Base-by-base conservation (phyloP, 805 yeast species). In the Wickerhamiella shivajii region DNA sequence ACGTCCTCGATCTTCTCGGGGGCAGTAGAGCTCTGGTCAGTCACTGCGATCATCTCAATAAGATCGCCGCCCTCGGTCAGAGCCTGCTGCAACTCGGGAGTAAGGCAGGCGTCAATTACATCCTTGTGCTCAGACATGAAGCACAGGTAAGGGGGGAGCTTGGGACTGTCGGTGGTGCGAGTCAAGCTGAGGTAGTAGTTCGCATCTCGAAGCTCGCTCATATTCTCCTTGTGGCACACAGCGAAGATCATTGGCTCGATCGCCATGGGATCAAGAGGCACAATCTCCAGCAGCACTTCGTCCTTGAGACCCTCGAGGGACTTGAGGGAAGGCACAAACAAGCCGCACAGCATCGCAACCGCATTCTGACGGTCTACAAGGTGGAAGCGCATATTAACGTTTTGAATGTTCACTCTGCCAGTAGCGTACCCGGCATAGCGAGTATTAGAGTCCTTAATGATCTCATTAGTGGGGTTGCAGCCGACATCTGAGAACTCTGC, bases 121-220 rank as follows among this genome's bases (percentile, higher is more conserved):
- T 87, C 97, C 40, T 74, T 66, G 37, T 71, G 71, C 63, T 90
- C 99, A 46, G 78, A 64, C 97, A 90, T 85, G 59, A 71, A 81
- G 18, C 81, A 93, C 50, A 67, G 79, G 28, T 59, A 46, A 22
- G 95, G 93, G 46, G 87, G 62, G 44, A 68, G 65, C 18, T 66
- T 53, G 17, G 77, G 71, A 52, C 83, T 93, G 39, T 63, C 67
- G 26, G 76, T 47, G 26, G 94, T 80, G 45, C 71, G 79, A 43
- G 97, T 80, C 50, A 85, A 66, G 2, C 93, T 77, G 50, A 87
- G 63, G 57, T 62, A 87, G 60, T 83, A 90, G 59, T 78, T 75
- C 37, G 69, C 70, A 31, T 66, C 73, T 58, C 97, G 78, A 41
- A 66, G 62, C 32, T 68, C 66, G 52, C 74, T 72, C 95, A 90